Percentiles rank a stretch among this genome's conserved stretches.
Evolutionary conservation across 352 stramenopile species (phyloP).

Genomic region (Pythium utonaiense): DNA sequence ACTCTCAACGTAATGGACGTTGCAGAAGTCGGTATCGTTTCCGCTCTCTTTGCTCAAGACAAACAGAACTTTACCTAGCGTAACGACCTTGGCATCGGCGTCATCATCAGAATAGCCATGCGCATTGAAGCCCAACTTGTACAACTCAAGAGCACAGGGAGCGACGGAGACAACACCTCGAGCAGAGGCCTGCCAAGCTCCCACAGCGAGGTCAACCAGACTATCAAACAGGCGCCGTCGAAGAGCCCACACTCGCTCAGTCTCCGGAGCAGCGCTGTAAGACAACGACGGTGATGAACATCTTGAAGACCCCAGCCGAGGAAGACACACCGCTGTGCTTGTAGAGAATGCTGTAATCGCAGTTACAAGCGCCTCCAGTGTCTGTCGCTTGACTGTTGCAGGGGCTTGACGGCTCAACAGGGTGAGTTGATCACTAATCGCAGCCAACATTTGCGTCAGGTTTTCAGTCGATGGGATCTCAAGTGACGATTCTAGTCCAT

Average conservation of each 20-base stretch:
- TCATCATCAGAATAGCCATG: background rate
- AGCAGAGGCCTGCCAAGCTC: constrained; percentile 32
- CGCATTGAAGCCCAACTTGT: background rate
- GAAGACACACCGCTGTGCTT: background rate
- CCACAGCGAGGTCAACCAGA: constrained; percentile 22
- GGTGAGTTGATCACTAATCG: constrained; percentile 27
- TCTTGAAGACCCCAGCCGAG: background rate
- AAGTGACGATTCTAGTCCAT: constrained; percentile 44
- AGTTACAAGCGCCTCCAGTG: background rate
- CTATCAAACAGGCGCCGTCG: constrained; percentile 26
- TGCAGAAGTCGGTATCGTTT: constrained; percentile 65
- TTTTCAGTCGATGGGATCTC: constrained; percentile 39
- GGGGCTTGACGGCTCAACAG: constrained; percentile 11
- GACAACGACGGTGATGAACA: background rate
- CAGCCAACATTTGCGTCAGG: constrained; percentile 24
- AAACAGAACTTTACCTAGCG: constrained; percentile 61
- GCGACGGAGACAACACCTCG: constrained; percentile 38
- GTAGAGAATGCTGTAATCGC: constrained; percentile 1
- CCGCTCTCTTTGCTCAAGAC: constrained; percentile 65
- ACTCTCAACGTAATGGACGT: constrained; percentile 60
- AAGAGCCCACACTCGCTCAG: constrained; percentile 15
- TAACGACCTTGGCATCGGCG: constrained; percentile 20
- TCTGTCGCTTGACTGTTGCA: background rate
- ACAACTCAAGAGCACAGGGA: constrained; percentile 42
- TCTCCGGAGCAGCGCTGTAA: background rate